Percentiles rank a stretch among this genome's conserved stretches.
Evolutionary conservation across 169 alveolate genomes (phyloP).

Genomic region (Theileria parva): DNA sequence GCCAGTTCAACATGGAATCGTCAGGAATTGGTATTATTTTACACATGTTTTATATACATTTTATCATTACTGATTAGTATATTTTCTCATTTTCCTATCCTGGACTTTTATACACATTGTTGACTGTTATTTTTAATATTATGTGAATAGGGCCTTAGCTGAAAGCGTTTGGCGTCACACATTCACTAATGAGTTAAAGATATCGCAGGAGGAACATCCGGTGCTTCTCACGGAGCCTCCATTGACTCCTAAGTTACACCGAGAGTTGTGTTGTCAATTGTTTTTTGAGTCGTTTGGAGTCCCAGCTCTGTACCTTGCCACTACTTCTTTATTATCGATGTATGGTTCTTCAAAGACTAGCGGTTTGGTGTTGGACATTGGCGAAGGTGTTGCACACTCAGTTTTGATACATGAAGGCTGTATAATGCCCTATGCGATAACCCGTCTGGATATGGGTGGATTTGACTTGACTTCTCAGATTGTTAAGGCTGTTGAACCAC

Average conservation of each 20-base stretch:
- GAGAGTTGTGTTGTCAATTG: constrained; percentile 88
- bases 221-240: constrained; percentile 92
- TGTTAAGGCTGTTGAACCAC: constrained; percentile 19
- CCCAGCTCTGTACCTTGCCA: constrained; percentile 86
- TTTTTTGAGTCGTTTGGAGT: constrained; percentile 90
- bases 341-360: constrained; percentile 90
- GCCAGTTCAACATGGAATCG: constrained; percentile 81
- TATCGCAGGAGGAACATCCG: constrained; percentile 81
- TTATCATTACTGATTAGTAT: background rate
- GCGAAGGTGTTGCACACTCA: constrained; percentile 92
- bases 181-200: constrained; percentile 79
- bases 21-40: constrained; percentile 76
- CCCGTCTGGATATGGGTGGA: constrained; percentile 89
- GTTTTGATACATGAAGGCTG: constrained; percentile 91
- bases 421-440: constrained; percentile 85
- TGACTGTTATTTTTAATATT: background rate
- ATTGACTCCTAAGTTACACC: constrained; percentile 85
- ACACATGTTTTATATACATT: no score
- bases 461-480: constrained; percentile 80
- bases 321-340: constrained; percentile 87
- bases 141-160: constrained; percentile 35
- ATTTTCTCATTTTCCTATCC: background rate
- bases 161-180: constrained; percentile 81
- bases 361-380: constrained; percentile 91
- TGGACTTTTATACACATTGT: no score